Conservation (phyloP, 1,139 yeast species). For the Meyerozyma athensensis region DNA sequence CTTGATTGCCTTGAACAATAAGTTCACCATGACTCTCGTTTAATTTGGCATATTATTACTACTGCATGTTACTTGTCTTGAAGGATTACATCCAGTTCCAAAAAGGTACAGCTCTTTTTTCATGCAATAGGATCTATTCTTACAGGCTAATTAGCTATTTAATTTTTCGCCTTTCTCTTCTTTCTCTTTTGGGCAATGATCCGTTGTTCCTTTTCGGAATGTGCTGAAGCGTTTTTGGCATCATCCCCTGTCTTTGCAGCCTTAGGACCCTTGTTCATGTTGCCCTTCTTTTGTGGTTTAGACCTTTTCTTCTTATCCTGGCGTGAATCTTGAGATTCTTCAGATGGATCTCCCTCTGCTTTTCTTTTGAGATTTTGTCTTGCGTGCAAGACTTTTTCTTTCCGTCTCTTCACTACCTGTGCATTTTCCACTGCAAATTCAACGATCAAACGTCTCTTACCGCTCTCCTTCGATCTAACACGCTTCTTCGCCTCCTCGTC, state of each 20-base stretch:
- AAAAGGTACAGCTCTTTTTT: too few species aligned
- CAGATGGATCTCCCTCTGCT: conserved; percentile 12
- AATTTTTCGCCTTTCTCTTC: conserved; percentile 50
- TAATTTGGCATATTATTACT: not conserved
- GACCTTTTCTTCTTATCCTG: conserved; percentile 17
- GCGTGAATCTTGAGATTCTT: conserved; percentile 18
- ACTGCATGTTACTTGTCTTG: not conserved
- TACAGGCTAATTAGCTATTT: conserved; percentile 5
- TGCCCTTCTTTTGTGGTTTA: conserved; percentile 29
- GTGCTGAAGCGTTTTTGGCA: conserved; percentile 30
- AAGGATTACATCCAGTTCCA: not conserved
- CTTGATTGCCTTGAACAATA: not conserved
- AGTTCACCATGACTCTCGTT: not conserved
- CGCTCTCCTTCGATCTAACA: conserved; percentile 48
- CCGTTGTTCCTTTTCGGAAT: conserved; percentile 53
- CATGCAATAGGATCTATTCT: too few species aligned
- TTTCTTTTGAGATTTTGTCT: conserved; percentile 28
- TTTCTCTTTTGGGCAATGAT: conserved; percentile 67
- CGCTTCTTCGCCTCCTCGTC: conserved; percentile 61
- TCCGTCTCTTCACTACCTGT: conserved; percentile 84
- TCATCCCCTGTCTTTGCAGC: conserved; percentile 12
- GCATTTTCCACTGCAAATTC: conserved; percentile 97
- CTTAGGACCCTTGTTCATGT: conserved; percentile 39
- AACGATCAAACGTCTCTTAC: conserved; percentile 76
- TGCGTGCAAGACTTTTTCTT: conserved; percentile 55